Evolutionary conservation across 2,329 filamentous ascomycete genomes (phyloP).

Genomic region (Cercospora beticola): DNA sequence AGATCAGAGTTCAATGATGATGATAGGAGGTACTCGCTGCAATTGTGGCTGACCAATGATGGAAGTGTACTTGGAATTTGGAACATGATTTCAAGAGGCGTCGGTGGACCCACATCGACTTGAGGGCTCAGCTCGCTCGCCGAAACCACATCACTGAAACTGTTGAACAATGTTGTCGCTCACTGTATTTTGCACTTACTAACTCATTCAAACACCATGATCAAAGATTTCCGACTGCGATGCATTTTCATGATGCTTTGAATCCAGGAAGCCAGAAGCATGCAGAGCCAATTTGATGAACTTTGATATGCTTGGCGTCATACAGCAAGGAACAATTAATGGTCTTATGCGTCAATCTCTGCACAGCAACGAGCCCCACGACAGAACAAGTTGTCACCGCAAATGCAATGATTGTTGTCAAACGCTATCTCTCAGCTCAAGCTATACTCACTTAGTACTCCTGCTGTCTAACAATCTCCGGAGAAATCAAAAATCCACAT

Average conservation of each 20-base stretch:
- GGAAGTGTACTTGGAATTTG: not conserved
- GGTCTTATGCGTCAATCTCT: too few species aligned
- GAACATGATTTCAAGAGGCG: not conserved
- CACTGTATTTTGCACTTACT: not conserved
- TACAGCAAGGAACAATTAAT: too few species aligned
- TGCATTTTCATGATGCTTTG: too few species aligned
- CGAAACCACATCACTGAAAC: not conserved
- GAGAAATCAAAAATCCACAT: slow-evolving; percentile 50
- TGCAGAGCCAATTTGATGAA: too few species aligned
- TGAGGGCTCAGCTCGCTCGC: not conserved
- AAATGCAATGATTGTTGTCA: too few species aligned
- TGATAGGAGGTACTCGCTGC: too few species aligned
- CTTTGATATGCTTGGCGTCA: too few species aligned
- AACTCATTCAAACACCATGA: not conserved
- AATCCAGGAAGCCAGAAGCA: too few species aligned
- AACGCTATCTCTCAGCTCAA: too few species aligned
- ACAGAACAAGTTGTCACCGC: too few species aligned
- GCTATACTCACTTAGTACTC: not conserved
- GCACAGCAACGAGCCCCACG: too few species aligned
- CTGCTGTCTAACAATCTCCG: slow-evolving; percentile 45
- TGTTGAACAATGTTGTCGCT: not conserved
- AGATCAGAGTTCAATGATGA: too few species aligned
- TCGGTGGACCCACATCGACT: not conserved
- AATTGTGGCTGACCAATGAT: not conserved
- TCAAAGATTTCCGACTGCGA: not conserved